These are phyloP conservation scores for Fulvia fulva DNA, from an alignment of 2,329 filamentous ascomycete genomes.

Conservation along the genomic window DNA sequence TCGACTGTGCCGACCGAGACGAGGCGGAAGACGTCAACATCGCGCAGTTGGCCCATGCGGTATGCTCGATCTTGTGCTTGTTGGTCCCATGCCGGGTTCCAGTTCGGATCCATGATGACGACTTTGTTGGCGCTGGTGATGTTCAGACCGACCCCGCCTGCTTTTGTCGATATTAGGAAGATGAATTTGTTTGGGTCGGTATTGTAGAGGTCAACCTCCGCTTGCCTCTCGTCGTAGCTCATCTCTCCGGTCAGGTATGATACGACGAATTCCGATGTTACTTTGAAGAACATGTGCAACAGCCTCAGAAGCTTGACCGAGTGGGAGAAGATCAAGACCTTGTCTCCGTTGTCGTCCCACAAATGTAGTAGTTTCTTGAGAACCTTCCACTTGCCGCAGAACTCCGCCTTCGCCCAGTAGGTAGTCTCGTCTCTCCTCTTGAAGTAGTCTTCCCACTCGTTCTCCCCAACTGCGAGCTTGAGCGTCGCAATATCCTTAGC, in stretches of 20 bases:
- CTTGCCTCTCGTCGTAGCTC: conserved; percentile 74
- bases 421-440: conserved; percentile 71
- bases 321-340: conserved; percentile 93
- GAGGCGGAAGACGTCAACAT: conserved; percentile 92
- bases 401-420: conserved; percentile 79
- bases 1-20: conserved; percentile 91
- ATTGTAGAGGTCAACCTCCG: conserved; percentile 86
- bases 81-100: conserved; percentile 92
- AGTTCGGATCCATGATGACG: conserved; percentile 93
- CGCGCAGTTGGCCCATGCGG: conserved; percentile 84
- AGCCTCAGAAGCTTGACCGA: conserved; percentile 82
- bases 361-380: conserved; percentile 80
- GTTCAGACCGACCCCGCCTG: conserved; percentile 89
- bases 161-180: conserved; percentile 90
- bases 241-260: conserved; percentile 87
- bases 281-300: conserved; percentile 77
- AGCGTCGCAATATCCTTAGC: conserved; percentile 72
- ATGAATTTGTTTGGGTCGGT: conserved; percentile 82
- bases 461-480: conserved; percentile 67
- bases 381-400: conserved; percentile 96
- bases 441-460: conserved; percentile 68
- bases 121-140: conserved; percentile 98
- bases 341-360: conserved; percentile 87
- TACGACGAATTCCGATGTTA: conserved; percentile 79
- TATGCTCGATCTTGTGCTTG: conserved; percentile 97